Evolutionary conservation across 768 basidiomycete genomes (phyloP), one percentile per base, ranked within the genome.

Genomic region (Boletus edulis): DNA sequence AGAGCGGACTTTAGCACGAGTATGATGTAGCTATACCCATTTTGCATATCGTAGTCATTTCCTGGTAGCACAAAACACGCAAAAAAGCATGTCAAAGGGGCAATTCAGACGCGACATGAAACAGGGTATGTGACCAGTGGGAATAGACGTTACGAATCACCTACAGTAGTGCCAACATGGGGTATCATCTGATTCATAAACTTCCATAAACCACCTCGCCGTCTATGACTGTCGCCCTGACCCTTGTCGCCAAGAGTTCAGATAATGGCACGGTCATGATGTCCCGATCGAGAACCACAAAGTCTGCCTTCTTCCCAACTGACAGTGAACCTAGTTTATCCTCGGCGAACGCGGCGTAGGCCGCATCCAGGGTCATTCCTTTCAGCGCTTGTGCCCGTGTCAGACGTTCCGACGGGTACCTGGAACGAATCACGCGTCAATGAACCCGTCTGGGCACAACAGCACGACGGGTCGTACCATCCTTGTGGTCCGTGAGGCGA

Each of bases 291-390:
- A 95, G 77, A 3, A 97, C 73, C 39, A 94, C 89, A 60, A 89
- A 93, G 69, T 98, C 95, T 3, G 94, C 94, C 59, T 84, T 82
- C 69, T 93, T 94, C 4, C 94, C 93, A 0, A 79, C 72, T 1
- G 72, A 73, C 34, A 98, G 78, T 0, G 87, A 89, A 2, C 95
- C 95, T 1, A 86, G 73, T 7, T 75, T 74, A 17, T 81, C 68
- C 65, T 94, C 91, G 2, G 83, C 74, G 64, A 95, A 94, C 0
- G 89, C 82, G 0, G 94, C 94, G 61, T 91, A 94, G 1, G 95
- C 94, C 0, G 92, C 85, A 59, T 93, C 91, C 31, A 89, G 73
- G 0, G 94, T 96, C 88, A 95, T 92, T 12, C 95, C 90, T 68
- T 87, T 89, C 29, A 98, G 75, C 0, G 95, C 90, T 68, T 98